Evolutionary conservation across 1,139 yeast genomes (phyloP).

Genomic region (Yamadazyma triangularis): DNA sequence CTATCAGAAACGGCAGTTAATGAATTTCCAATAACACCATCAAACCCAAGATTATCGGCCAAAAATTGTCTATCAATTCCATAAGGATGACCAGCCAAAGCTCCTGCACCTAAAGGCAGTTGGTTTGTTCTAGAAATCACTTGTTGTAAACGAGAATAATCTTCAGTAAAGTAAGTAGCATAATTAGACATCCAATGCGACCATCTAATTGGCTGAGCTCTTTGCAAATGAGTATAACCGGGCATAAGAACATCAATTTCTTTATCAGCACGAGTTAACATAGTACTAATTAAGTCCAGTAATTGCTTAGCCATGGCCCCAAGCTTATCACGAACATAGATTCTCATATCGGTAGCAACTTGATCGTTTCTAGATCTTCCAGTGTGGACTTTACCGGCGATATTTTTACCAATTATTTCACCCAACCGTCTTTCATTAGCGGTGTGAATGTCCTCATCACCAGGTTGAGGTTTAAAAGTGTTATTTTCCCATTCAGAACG

Average conservation of each 20-base stretch:
- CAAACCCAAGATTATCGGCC: constrained; percentile 74
- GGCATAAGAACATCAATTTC: constrained; percentile 97
- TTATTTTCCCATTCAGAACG: constrained; percentile 77
- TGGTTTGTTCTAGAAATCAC: constrained; percentile 77
- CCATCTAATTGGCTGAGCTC: constrained; percentile 99
- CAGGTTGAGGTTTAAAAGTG: constrained; percentile 75
- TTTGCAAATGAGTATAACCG: constrained; percentile 96
- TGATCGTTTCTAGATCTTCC: constrained; percentile 98
- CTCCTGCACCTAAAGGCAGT: constrained; percentile 95
- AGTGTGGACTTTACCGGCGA: constrained; percentile 97
- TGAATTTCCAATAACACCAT: constrained; percentile 89
- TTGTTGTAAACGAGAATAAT: constrained; percentile 78
- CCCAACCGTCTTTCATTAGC: constrained; percentile 98
- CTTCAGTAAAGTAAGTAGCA: constrained; percentile 92
- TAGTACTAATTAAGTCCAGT: constrained; percentile 57
- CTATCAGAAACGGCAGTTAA: constrained; percentile 94
- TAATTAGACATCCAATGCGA: constrained; percentile 94
- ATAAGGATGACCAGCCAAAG: constrained; percentile 98
- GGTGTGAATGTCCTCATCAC: constrained; percentile 97
- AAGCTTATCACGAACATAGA: constrained; percentile 80
- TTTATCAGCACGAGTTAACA: constrained; percentile 68
- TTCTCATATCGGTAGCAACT: constrained; percentile 97
- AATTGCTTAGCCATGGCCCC: constrained; percentile 55
- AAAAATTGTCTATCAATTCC: constrained; percentile 92
- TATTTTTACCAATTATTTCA: constrained; percentile 86